Evolutionary conservation across 2,329 filamentous ascomycete genomes (phyloP).

Genomic region (Magnaporthales sp.): DNA sequence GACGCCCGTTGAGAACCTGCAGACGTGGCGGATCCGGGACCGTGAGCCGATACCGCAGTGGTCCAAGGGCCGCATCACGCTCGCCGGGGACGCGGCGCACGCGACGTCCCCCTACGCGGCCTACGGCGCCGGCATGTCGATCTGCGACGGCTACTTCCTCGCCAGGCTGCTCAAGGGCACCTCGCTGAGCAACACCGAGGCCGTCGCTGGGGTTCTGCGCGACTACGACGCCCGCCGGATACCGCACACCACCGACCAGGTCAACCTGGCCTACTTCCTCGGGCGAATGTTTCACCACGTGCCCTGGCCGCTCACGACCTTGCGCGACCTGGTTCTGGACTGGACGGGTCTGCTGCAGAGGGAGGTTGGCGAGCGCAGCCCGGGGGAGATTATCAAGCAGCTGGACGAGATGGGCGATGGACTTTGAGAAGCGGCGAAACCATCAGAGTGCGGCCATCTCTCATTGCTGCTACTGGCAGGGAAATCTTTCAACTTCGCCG

Average conservation of each 20-base stretch:
- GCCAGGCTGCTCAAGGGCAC: not conserved
- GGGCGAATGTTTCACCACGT: not conserved
- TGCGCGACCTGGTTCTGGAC: not conserved
- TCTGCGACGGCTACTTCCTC: not conserved
- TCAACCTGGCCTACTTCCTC: not conserved
- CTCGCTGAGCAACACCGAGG: not conserved
- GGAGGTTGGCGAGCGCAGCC: not conserved
- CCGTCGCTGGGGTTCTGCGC: not conserved
- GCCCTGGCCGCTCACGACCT: not conserved
- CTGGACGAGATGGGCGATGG: not conserved
- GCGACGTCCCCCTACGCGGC: constrained; percentile 23
- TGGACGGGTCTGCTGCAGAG: not conserved
- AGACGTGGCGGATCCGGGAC: not conserved
- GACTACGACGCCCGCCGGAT: not conserved
- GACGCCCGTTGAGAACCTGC: not conserved
- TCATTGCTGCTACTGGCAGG: too few species aligned
- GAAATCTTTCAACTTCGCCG: too few species aligned
- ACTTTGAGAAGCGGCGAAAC: not conserved
- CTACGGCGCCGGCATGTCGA: not conserved
- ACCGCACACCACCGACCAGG: not conserved
- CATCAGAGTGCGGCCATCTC: not conserved
- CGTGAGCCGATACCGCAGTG: not conserved
- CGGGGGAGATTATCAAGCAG: not conserved
- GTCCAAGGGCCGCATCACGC: constrained; percentile 29
- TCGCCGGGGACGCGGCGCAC: constrained; percentile 46